Evolutionary conservation across 305 asterid species (phyloP), one percentile per base, ranked within the genome.

Genomic region (Ilex paraguariensis): DNA sequence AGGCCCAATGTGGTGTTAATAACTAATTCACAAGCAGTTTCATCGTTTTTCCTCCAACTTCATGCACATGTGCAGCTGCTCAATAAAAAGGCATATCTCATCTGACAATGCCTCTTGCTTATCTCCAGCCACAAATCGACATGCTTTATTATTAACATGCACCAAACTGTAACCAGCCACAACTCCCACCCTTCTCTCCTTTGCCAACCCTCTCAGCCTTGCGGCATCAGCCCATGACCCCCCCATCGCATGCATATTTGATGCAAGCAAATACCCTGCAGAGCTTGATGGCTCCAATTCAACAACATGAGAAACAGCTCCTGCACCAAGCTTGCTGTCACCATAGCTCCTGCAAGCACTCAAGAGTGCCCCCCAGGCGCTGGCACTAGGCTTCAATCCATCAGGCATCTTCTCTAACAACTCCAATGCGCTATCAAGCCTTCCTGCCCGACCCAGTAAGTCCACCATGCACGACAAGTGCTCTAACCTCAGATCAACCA

Each of bases 301-400:
- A 57, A 89, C 82, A 66, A 89, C 76, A 56, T 14, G 83, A 63
- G 79, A 44, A 51, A 82, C 72, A 56, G 82, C 84, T 57, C 64
- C 73, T 49, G 65, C 74, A 11, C 81, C 75, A 48, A 78, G 65
- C 63, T 73, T 69, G 39, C 75, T 51, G 59, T 78, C 63, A 66
- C 77, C 85, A n/a, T 81, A 82, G 70, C 78, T 85, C 79, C 87
- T 83, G 64, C 91, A 82, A 13, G 82, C 97, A 73, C 97, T 89
- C 84, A 89, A 74, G 50, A 92, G 68, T 10, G 97, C 90, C 54
- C 97, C 88, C 97, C 98, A 89, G 62, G 93, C 95, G 76, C 91
- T 87, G 9, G 91, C 84, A 14, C 81, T 65, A 2, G 81, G 84
- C 70, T 79, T 81, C 70, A 69, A 49, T 63, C 67, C 79, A 53